Conservation (phyloP, 2,329 filamentous ascomycete species). For the Neoscytalidium dimidiatum region DNA sequence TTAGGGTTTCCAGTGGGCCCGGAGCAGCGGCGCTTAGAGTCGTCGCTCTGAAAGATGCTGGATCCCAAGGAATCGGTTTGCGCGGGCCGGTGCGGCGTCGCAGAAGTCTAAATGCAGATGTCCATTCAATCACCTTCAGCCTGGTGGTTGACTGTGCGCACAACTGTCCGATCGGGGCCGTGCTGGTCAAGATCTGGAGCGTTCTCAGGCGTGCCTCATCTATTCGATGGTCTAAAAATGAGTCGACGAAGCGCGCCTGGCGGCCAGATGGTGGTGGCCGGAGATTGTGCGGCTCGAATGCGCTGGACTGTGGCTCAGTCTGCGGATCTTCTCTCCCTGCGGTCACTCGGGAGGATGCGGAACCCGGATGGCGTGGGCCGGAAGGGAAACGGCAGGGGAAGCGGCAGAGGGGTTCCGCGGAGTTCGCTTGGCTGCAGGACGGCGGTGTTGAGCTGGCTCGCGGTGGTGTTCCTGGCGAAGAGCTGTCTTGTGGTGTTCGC, state of each 20-base stretch:
- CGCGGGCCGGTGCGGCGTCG: not conserved
- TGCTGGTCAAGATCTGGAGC: not conserved
- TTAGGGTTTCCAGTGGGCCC: not conserved
- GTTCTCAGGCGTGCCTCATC: not conserved
- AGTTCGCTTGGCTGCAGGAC: not conserved
- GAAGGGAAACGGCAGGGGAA: not conserved
- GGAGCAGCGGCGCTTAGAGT: not conserved
- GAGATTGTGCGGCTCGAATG: conserved; percentile 1
- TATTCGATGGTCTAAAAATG: not conserved
- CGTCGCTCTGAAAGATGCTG: not conserved
- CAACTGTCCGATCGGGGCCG: not conserved
- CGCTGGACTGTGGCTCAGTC: not conserved
- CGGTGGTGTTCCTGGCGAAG: not conserved
- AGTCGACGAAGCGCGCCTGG: not conserved
- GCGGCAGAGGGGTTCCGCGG: not conserved
- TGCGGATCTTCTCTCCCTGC: not conserved
- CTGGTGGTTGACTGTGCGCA: not conserved
- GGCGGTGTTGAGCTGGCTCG: not conserved
- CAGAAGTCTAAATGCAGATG: not conserved
- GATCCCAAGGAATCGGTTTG: not conserved
- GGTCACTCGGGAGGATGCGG: not conserved
- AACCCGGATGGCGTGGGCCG: not conserved
- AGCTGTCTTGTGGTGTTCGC: not conserved
- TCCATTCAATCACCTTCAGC: not conserved
- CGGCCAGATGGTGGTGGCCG: not conserved